Evolutionary conservation across 2,329 filamentous ascomycete genomes (phyloP).

Genomic region (Dendrostoma leiphaemia): DNA sequence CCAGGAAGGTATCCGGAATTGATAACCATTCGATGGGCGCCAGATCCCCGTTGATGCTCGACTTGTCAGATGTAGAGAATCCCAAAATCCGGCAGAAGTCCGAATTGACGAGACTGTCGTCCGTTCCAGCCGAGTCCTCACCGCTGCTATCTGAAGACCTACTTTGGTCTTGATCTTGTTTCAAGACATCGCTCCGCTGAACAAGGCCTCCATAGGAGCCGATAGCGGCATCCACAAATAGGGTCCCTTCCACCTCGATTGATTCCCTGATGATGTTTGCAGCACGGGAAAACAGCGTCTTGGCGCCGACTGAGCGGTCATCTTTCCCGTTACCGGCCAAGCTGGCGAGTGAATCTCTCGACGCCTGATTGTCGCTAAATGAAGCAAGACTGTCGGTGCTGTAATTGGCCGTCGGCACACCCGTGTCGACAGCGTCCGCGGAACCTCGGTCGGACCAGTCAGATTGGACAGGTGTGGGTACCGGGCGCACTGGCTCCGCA

Average conservation of each 20-base stretch:
- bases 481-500: neutral
- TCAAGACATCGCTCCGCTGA: neutral
- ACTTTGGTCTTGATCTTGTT: neutral
- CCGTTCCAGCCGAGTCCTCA: neutral
- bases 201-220: constrained; percentile 28
- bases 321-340: neutral
- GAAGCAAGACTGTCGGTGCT: neutral
- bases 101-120: neutral
- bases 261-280: constrained; percentile 41
- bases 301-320: neutral
- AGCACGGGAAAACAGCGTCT: constrained; percentile 36
- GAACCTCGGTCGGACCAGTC: neutral
- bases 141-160: neutral
- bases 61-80: constrained; percentile 33
- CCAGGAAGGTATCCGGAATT: constrained; percentile 38
- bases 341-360: neutral
- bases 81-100: constrained; percentile 33
- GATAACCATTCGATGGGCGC: constrained; percentile 17
- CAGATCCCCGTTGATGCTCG: constrained; percentile 31
- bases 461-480: neutral
- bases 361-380: neutral
- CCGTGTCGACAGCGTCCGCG: too few relatives aligned
- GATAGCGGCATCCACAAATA: constrained; percentile 35
- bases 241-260: constrained; percentile 38
- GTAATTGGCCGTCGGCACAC: neutral